Evolutionary conservation across 1,284 basidiomycete genomes (phyloP).

Genomic region (Ceratobasidium sp.): DNA sequence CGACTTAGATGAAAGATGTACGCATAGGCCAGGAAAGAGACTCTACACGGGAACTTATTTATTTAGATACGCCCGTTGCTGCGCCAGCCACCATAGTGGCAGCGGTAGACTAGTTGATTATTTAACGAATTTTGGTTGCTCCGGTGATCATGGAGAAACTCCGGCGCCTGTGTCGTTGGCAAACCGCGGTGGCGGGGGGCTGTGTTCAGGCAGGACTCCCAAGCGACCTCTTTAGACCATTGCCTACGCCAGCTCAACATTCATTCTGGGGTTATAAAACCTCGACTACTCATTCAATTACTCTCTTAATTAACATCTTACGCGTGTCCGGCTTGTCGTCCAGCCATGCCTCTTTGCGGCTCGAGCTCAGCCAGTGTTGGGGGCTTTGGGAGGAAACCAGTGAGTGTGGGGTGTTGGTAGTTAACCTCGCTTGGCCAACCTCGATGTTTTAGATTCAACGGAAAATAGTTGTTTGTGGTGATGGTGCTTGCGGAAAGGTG

Average conservation of each 20-base stretch:
- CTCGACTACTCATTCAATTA: not conserved
- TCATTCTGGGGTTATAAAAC: slow-evolving; percentile 20
- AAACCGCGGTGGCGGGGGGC: slow-evolving; percentile 22
- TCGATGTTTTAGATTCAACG: slow-evolving; percentile 63
- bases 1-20: not conserved
- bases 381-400: slow-evolving; percentile 41
- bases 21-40: not conserved
- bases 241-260: slow-evolving; percentile 17
- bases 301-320: slow-evolving; percentile 9
- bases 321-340: not conserved
- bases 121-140: not conserved
- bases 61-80: not conserved
- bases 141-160: not conserved
- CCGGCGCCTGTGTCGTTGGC: slow-evolving; percentile 38
- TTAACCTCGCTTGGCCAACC: not conserved
- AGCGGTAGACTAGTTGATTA: slow-evolving; percentile 2
- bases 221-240: slow-evolving; percentile 16
- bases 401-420: slow-evolving; percentile 5
- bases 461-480: slow-evolving; percentile 87
- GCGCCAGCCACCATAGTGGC: not conserved
- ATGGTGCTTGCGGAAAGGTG: slow-evolving; percentile 87
- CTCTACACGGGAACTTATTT: not conserved
- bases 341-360: slow-evolving; percentile 43
- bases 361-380: slow-evolving; percentile 37
- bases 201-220: slow-evolving; percentile 1